A percentile compares a stretch with the other conserved stretches of the same genome.
These are phyloP conservation scores for Sphagnum fallax DNA, from an alignment of 228 moss, liverwort and hornwort species.

Conservation along the genomic window DNA sequence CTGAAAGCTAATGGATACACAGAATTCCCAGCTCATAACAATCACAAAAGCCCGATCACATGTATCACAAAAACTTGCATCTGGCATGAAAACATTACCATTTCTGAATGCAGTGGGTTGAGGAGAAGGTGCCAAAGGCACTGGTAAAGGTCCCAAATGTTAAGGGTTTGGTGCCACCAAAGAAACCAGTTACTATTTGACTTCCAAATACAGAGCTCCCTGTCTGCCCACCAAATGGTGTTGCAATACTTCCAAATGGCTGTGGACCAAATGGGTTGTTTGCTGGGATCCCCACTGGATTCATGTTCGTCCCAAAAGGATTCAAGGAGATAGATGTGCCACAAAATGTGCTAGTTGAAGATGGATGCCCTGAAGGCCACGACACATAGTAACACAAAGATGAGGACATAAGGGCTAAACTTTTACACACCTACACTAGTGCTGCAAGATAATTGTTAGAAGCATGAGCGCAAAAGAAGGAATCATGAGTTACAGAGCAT, in stretches of 20 bases:
- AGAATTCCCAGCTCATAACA: too few relatives aligned
- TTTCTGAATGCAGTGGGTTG: conserved; percentile 45
- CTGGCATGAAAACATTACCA: conserved; percentile 6
- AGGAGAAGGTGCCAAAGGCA: conserved; percentile 41
- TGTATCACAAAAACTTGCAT: too few relatives aligned
- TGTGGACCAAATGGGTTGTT: conserved; percentile 50
- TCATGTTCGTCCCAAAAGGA: conserved; percentile 29
- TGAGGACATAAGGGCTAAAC: too few relatives aligned
- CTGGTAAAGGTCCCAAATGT: conserved; percentile 41
- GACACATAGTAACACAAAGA: background rate
- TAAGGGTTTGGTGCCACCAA: conserved; percentile 39
- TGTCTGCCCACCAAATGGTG: conserved; percentile 48
- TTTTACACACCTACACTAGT: too few relatives aligned
- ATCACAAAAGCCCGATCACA: too few relatives aligned
- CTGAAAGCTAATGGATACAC: too few relatives aligned
- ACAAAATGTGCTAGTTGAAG: conserved; percentile 34
- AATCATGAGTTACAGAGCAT: too few relatives aligned
- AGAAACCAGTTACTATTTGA: conserved; percentile 53
- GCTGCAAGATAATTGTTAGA: too few relatives aligned
- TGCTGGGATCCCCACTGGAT: conserved; percentile 10
- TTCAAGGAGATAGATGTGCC: conserved; percentile 24
- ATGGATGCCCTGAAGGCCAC: conserved; percentile 51
- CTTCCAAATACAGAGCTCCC: conserved; percentile 52
- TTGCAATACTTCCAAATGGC: conserved; percentile 39
- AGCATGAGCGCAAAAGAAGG: too few relatives aligned